Percentiles rank a stretch among this genome's conserved stretches.
Conservation (phyloP, 805 yeast species). For the Candida ortonii region DNA sequence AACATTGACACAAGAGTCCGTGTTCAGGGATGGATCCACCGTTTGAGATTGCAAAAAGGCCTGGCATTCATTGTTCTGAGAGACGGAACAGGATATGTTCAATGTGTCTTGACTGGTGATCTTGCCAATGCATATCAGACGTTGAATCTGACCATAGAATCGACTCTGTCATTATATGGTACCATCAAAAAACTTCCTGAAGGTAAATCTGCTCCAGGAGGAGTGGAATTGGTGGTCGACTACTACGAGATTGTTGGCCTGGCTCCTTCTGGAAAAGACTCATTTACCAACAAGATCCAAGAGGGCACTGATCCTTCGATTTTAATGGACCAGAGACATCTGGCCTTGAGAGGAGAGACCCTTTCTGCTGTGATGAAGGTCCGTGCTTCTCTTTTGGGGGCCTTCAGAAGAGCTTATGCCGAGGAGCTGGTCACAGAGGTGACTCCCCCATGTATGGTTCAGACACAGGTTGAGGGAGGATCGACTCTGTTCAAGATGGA, state of each 20-base stretch:
- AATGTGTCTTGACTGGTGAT: constrained; percentile 85
- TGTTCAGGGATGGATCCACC: constrained; percentile 94
- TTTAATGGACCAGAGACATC: constrained; percentile 91
- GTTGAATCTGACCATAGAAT: constrained; percentile 79
- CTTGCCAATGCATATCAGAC: constrained; percentile 89
- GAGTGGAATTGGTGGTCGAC: constrained; percentile 89
- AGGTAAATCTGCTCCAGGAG: constrained; percentile 97
- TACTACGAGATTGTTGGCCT: constrained; percentile 85
- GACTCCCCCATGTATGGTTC: constrained; percentile 99
- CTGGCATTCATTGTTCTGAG: constrained; percentile 86
- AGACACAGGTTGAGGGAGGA: constrained; percentile 99
- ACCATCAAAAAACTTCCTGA: constrained; percentile 81
- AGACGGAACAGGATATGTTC: constrained; percentile 92
- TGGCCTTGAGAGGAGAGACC: constrained; percentile 95
- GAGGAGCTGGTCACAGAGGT: constrained; percentile 84
- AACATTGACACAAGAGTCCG: constrained; percentile 65
- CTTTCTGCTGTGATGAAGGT: constrained; percentile 91
- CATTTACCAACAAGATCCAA: constrained; percentile 90
- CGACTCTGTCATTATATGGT: constrained; percentile 81
- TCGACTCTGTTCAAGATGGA: constrained; percentile 89
- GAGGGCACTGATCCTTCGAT: constrained; percentile 93
- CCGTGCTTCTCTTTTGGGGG: constrained; percentile 71
- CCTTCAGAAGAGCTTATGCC: constrained; percentile 72
- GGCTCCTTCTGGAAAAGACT: constrained; percentile 95
- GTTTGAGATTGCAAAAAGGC: constrained; percentile 90